Percentiles rank a stretch among this genome's conserved stretches.
Evolutionary conservation across 768 basidiomycete genomes (phyloP).

Genomic region (Crassisporium funariophilum): DNA sequence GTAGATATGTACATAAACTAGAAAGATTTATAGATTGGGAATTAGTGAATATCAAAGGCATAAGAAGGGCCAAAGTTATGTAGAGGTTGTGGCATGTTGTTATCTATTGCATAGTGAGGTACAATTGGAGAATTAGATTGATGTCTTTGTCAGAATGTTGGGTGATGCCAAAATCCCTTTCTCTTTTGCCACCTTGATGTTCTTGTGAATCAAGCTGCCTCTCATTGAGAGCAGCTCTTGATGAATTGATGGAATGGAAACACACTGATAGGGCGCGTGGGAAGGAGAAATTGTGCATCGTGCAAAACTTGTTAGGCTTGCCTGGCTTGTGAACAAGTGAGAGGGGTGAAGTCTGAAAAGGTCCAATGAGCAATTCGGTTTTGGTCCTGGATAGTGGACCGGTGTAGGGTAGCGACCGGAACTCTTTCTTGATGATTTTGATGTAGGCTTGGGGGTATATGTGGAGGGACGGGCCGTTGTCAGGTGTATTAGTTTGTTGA

Average conservation of each 20-base stretch:
- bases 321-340: constrained; percentile 37
- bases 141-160: too few species aligned
- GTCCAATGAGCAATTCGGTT: constrained; percentile 32
- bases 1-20: too few species aligned
- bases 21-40: too few species aligned
- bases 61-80: too few species aligned
- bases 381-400: constrained; percentile 30
- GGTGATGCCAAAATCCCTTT: too few species aligned
- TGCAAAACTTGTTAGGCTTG: constrained; percentile 30
- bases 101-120: too few species aligned
- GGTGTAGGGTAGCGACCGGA: constrained; percentile 28
- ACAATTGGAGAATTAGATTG: too few species aligned
- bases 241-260: constrained; percentile 15
- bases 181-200: too few species aligned
- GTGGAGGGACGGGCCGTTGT: constrained; percentile 28
- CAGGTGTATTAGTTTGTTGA: constrained; percentile 26
- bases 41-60: too few species aligned
- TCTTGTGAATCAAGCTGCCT: too few species aligned
- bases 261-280: constrained; percentile 17
- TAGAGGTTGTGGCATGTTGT: too few species aligned
- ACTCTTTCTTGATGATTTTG: constrained; percentile 23
- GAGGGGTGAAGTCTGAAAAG: constrained; percentile 41
- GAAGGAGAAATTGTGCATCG: constrained; percentile 42
- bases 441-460: constrained; percentile 11
- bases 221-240: too few species aligned